A percentile compares a stretch with the other conserved stretches of the same genome.
These are phyloP conservation scores for Rhododendron kiyosumense DNA, from an alignment of 148 eudicot genomes.

Conservation along the genomic window DNA sequence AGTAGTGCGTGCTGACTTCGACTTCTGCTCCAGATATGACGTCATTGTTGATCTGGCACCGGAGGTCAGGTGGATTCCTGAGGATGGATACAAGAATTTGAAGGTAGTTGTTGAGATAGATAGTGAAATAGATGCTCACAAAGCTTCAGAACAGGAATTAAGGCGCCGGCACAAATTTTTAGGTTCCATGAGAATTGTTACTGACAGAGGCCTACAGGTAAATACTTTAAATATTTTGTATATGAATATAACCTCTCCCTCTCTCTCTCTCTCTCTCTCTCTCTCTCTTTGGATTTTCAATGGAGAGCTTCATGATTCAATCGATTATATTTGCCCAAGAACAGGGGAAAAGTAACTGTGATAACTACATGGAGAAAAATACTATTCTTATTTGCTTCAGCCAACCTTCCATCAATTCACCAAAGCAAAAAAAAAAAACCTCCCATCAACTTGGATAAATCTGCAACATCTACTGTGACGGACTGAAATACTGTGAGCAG, in stretches of 20 bases:
- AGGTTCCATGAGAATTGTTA: conserved; percentile 69
- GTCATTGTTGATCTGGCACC: conserved; percentile 82
- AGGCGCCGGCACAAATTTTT: conserved; percentile 72
- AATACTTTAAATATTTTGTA: background rate
- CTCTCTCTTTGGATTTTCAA: background rate
- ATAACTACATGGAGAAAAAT: background rate
- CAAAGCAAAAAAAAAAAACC: too few species aligned
- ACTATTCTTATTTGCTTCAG: background rate
- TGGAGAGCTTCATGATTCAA: background rate
- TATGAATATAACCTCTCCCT: background rate
- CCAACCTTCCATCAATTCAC: background rate
- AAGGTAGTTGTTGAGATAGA: conserved; percentile 86
- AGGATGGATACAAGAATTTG: conserved; percentile 80
- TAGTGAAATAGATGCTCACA: conserved; percentile 77
- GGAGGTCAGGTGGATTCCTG: conserved; percentile 79
- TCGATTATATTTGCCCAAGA: background rate
- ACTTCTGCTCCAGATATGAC: conserved; percentile 59
- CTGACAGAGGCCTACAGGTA: conserved; percentile 93
- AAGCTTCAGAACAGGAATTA: conserved; percentile 72
- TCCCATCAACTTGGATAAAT: background rate
- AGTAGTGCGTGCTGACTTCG: conserved; percentile 1
- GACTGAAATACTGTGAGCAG: background rate
- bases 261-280: background rate
- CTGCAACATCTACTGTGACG: background rate
- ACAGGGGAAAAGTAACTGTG: background rate